A percentile compares a stretch with the other conserved stretches of the same genome.
Conservation (phyloP, 2,329 filamentous ascomycete species). For the Trichoderma afroharzianum region DNA sequence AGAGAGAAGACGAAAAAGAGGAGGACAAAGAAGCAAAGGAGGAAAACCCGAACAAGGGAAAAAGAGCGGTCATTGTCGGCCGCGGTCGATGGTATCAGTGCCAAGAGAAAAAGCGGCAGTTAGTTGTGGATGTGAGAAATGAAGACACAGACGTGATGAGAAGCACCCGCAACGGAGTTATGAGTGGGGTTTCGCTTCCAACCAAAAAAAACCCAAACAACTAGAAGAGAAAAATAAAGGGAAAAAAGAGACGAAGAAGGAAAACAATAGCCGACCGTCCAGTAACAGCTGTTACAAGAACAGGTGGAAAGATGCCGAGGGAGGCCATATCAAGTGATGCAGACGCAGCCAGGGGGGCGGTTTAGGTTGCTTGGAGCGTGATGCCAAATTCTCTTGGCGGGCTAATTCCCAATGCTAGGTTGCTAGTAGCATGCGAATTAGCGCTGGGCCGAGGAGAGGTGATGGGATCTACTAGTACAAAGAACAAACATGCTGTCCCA, state of each 20-base stretch:
- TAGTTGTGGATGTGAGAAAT: constrained; percentile 12
- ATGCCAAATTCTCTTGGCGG: constrained; percentile 1
- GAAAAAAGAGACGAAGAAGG: neutral
- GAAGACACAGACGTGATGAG: neutral
- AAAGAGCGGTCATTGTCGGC: neutral
- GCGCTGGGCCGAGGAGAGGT: neutral
- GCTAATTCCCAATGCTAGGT: neutral
- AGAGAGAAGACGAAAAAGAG: neutral
- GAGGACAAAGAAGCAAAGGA: neutral
- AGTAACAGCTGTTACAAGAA: neutral
- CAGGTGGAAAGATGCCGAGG: constrained; percentile 2
- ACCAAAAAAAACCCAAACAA: neutral
- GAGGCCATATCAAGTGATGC: neutral
- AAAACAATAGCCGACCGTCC: neutral
- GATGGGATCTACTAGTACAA: constrained; percentile 1
- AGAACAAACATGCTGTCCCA: neutral
- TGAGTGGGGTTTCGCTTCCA: neutral
- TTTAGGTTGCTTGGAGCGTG: neutral
- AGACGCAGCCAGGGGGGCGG: neutral
- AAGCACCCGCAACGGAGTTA: neutral
- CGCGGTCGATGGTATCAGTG: neutral
- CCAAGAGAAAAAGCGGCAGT: constrained; percentile 11
- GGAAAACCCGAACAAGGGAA: neutral
- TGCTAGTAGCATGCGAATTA: neutral
- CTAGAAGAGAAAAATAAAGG: neutral